These are phyloP conservation scores for Nemania bipapillata DNA, from an alignment of 2,329 filamentous ascomycete species.

Conservation along the genomic window DNA sequence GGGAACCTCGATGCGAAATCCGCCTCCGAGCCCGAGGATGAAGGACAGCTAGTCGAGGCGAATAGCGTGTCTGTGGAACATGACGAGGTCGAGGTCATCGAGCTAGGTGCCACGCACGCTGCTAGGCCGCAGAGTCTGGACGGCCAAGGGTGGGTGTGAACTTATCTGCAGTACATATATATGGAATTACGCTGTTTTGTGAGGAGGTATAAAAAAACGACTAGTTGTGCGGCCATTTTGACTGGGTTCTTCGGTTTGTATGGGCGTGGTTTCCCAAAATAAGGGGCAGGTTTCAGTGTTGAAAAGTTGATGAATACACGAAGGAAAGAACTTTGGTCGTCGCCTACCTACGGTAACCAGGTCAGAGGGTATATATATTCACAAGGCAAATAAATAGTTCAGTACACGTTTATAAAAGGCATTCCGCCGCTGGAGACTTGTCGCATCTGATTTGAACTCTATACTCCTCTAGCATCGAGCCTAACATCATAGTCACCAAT, in stretches of 20 bases:
- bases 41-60: not conserved
- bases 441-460: not conserved
- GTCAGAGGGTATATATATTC: not conserved
- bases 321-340: not conserved
- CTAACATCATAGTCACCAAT: not conserved
- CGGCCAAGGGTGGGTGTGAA: not conserved
- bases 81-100: slow-evolving; percentile 10
- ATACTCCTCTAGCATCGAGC: not conserved
- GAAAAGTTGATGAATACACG: not conserved
- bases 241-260: not conserved
- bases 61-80: slow-evolving; percentile 6
- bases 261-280: not conserved
- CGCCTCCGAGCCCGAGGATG: slow-evolving; percentile 1
- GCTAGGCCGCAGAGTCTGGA: not conserved
- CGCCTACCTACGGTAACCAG: not conserved
- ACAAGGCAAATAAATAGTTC: not conserved
- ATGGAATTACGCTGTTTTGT: not conserved
- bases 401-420: not conserved
- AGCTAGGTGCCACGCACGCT: not conserved
- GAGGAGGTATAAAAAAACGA: not conserved
- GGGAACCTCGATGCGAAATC: slow-evolving; percentile 19
- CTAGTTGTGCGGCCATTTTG: not conserved
- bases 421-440: not conserved
- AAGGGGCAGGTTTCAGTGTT: not conserved
- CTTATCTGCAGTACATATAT: not conserved